Evolutionary conservation across 768 basidiomycete species (phyloP).

Genomic region (Crassisporium funariophilum): DNA sequence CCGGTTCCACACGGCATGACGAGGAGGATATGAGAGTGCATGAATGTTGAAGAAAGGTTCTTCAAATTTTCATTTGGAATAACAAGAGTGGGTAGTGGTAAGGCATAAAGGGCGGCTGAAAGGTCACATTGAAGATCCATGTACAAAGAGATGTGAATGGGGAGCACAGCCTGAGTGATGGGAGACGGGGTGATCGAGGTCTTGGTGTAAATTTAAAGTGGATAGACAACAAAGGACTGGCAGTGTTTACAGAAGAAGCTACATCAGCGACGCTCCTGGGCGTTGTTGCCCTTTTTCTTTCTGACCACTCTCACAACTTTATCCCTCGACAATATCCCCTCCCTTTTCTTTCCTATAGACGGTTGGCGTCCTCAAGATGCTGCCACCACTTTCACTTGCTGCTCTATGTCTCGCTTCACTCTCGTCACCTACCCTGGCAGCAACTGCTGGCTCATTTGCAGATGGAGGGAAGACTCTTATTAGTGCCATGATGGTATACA

Average conservation of each 20-base stretch:
- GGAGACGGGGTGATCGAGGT: neutral
- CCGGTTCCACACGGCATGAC: no score
- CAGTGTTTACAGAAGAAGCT: no score
- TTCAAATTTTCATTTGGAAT: no score
- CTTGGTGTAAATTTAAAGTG: neutral
- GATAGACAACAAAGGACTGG: no score
- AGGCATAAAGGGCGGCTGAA: no score
- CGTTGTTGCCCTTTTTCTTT: neutral
- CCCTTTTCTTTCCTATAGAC: slow-evolving; percentile 12
- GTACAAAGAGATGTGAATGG: no score
- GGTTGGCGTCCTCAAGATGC: slow-evolving; percentile 15
- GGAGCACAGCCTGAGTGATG: no score
- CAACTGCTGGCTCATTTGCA: slow-evolving; percentile 44
- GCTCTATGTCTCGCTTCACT: slow-evolving; percentile 45
- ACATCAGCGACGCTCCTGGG: neutral
- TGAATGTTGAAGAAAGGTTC: no score
- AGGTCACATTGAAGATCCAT: no score
- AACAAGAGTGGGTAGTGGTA: no score
- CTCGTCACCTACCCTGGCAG: slow-evolving; percentile 34
- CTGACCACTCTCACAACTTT: neutral
- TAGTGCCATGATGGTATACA: slow-evolving; percentile 54
- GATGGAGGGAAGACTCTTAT: slow-evolving; percentile 48
- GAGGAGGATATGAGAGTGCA: no score
- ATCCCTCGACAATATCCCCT: slow-evolving; percentile 9
- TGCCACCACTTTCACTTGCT: slow-evolving; percentile 38